Evolutionary conservation across 2,329 filamentous ascomycete genomes (phyloP).

Genomic region (Ophiostoma tasmaniense): DNA sequence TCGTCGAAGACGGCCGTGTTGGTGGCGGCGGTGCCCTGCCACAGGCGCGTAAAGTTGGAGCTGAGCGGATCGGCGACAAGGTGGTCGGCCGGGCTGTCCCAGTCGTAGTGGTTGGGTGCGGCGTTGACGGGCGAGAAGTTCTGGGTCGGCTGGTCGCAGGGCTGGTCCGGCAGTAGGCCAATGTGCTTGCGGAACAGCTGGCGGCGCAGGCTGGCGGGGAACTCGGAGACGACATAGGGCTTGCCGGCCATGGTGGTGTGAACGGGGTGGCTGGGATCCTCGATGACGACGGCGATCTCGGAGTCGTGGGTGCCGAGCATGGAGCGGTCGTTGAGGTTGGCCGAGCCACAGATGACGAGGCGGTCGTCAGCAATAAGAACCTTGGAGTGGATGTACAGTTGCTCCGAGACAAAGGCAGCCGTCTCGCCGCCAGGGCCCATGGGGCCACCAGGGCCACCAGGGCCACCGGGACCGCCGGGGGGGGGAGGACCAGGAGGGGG

Average conservation of each 20-base stretch:
- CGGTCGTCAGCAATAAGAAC: slow-evolving; percentile 74
- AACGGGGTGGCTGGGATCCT: slow-evolving; percentile 59
- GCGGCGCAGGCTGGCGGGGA: slow-evolving; percentile 70
- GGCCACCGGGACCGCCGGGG: slow-evolving; percentile 21
- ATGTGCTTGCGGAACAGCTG: slow-evolving; percentile 87
- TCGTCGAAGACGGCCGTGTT: slow-evolving; percentile 77
- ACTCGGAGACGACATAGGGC: slow-evolving; percentile 60
- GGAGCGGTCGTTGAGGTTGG: slow-evolving; percentile 52
- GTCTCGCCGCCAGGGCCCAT: slow-evolving; percentile 36
- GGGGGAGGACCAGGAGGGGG: background rate
- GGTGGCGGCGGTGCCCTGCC: slow-evolving; percentile 61
- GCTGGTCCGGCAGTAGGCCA: slow-evolving; percentile 67
- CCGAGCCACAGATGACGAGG: slow-evolving; percentile 69
- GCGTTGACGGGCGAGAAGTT: slow-evolving; percentile 71
- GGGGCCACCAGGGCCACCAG: background rate
- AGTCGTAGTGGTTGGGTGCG: slow-evolving; percentile 61
- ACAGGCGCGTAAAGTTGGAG: slow-evolving; percentile 59
- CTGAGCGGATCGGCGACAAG: slow-evolving; percentile 68
- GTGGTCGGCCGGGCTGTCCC: slow-evolving; percentile 56
- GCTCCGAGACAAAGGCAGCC: slow-evolving; percentile 53
- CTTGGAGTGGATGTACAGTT: slow-evolving; percentile 58
- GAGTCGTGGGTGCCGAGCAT: slow-evolving; percentile 81
- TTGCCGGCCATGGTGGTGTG: slow-evolving; percentile 66
- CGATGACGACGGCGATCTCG: slow-evolving; percentile 79
- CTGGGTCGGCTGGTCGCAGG: slow-evolving; percentile 55